Evolutionary conservation across 345 rosid species (phyloP).

Genomic region (Acer campestre): DNA sequence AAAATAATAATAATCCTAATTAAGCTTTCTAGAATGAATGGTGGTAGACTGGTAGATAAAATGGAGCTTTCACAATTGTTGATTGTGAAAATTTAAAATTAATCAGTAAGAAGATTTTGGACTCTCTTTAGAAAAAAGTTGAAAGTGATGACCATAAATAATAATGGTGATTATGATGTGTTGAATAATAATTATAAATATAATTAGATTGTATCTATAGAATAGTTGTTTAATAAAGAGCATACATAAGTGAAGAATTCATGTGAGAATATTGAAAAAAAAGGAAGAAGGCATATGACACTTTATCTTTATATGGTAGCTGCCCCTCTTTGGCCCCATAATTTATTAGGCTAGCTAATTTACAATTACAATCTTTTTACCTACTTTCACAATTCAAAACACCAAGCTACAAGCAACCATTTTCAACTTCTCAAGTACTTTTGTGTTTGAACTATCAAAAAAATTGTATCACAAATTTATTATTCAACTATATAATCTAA

Average conservation of each 20-base stretch:
- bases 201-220: background rate
- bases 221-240: background rate
- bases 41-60: background rate
- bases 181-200: background rate
- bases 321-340: background rate
- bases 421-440: background rate
- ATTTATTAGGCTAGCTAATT: conserved; percentile 3
- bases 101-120: background rate
- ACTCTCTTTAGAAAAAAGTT: background rate
- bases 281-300: background rate
- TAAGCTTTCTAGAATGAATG: background rate
- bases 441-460: too few relatives aligned
- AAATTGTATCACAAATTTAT: too few relatives aligned
- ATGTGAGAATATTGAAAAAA: background rate
- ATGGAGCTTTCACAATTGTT: conserved; percentile 6
- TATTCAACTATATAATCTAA: too few relatives aligned
- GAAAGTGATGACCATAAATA: background rate
- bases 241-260: too few relatives aligned
- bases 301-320: background rate
- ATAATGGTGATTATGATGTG: background rate
- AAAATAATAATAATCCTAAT: too few relatives aligned
- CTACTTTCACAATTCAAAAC: background rate
- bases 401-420: background rate
- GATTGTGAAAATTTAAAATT: background rate
- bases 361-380: background rate